Conservation (phyloP, 1,284 basidiomycete species). For the Moesziomyces parantarcticus region DNA sequence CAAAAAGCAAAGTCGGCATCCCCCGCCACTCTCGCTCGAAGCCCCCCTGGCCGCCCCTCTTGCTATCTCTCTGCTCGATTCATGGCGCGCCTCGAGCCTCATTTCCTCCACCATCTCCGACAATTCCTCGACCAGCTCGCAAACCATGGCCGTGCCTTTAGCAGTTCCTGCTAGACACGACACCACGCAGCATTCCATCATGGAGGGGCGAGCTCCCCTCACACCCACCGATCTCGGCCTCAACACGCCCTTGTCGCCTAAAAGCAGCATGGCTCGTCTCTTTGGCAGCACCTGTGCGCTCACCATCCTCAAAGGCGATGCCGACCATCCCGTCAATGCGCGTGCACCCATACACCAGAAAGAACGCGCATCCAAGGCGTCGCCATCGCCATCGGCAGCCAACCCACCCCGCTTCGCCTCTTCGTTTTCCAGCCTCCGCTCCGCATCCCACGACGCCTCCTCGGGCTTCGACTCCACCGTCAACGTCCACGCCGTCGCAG, state of each 20-base stretch:
- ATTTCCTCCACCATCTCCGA: conserved; percentile 1
- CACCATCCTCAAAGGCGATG: conserved; percentile 42
- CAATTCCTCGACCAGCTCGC: background rate
- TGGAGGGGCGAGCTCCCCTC: conserved; percentile 13
- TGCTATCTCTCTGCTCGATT: no score
- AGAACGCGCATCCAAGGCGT: conserved; percentile 1
- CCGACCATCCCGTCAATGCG: conserved; percentile 32
- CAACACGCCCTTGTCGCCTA: conserved; percentile 17
- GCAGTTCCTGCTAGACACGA: conserved; percentile 16
- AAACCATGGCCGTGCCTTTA: conserved; percentile 39
- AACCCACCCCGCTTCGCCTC: conserved; percentile 29
- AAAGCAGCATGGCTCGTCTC: conserved; percentile 15
- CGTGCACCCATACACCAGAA: conserved; percentile 34
- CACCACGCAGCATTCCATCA: conserved; percentile 6
- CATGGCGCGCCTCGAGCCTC: no score
- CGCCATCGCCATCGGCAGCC: conserved; percentile 3
- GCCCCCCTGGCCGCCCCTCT: no score
- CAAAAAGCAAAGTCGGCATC: no score
- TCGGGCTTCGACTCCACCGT: conserved; percentile 33
- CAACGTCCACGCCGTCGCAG: conserved; percentile 39
- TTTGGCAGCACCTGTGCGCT: conserved; percentile 37
- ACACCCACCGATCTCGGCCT: conserved; percentile 9
- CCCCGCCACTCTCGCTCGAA: no score
- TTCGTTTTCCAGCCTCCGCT: conserved; percentile 28
- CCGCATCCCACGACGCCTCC: conserved; percentile 11